Conservation (phyloP, 352 stramenopile species). For the Phytophthora gonapodyides region DNA sequence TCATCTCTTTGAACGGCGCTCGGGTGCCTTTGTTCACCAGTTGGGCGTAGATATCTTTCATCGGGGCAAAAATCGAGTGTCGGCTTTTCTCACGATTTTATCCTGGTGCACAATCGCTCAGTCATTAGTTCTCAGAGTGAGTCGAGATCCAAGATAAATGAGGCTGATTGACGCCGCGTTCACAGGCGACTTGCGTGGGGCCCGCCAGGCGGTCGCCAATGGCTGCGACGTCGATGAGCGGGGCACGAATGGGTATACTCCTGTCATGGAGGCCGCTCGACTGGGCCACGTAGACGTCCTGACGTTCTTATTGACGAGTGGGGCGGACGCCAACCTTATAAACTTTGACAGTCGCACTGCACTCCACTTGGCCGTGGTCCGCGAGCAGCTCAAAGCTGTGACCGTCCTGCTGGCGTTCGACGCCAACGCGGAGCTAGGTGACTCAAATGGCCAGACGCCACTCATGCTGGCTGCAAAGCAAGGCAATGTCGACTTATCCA, state of each 20-base stretch:
- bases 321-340: background rate
- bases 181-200: conserved; percentile 3
- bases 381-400: background rate
- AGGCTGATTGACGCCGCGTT: conserved; percentile 12
- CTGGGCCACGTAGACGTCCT: conserved; percentile 6
- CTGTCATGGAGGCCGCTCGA: conserved; percentile 10
- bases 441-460: conserved; percentile 2
- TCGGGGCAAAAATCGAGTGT: too few species aligned
- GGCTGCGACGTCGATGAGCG: conserved; percentile 1
- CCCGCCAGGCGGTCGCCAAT: background rate
- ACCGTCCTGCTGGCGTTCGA: conserved; percentile 13
- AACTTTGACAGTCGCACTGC: conserved; percentile 12
- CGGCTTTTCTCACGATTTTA: too few species aligned
- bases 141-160: background rate
- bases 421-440: conserved; percentile 2
- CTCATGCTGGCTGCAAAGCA: conserved; percentile 6
- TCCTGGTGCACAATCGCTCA: too few species aligned
- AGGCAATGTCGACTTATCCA: background rate
- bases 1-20: too few species aligned
- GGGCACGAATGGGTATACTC: conserved; percentile 1
- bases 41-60: too few species aligned
- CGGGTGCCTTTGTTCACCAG: too few species aligned
- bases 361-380: conserved; percentile 11
- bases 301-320: conserved; percentile 9
- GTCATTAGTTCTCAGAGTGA: conserved; percentile 1